Percentiles rank a stretch among this genome's conserved stretches.
Conservation (phyloP, 768 basidiomycete genomes). For the Pisolithus orientalis region DNA sequence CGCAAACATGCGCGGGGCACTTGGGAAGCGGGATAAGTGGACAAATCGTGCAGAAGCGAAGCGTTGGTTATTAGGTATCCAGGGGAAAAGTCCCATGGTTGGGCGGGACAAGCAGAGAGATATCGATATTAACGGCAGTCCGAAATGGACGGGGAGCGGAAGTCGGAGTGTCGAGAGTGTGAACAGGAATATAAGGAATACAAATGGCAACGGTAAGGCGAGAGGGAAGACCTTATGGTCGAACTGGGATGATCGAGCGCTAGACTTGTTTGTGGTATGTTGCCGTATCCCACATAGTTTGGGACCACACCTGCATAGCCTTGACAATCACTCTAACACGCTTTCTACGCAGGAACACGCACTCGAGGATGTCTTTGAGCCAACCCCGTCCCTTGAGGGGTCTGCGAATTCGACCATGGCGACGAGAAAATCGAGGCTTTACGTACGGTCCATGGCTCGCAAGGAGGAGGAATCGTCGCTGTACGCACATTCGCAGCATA, state of each 20-base stretch:
- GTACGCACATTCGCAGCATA: constrained; percentile 21
- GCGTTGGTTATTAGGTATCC: constrained; percentile 11
- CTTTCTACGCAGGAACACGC: constrained; percentile 14
- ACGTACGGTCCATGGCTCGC: constrained; percentile 18
- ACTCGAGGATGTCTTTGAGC: constrained; percentile 15
- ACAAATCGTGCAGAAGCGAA: constrained; percentile 13
- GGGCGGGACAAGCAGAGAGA: too few species aligned
- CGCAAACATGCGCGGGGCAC: constrained; percentile 24
- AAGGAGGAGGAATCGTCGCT: constrained; percentile 25
- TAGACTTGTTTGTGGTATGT: constrained; percentile 22
- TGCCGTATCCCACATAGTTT: not conserved
- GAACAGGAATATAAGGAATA: not conserved
- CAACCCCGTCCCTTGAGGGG: not conserved
- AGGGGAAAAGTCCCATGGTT: not conserved
- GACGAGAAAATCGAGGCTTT: not conserved
- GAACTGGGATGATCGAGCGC: constrained; percentile 18
- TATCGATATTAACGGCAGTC: too few species aligned
- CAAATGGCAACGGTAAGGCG: not conserved
- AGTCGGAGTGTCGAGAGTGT: not conserved
- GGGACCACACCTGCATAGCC: not conserved
- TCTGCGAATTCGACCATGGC: not conserved
- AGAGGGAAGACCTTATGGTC: constrained; percentile 13
- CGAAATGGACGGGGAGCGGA: not conserved
- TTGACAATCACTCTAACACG: not conserved
- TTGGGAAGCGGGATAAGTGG: constrained; percentile 23